Percentiles rank a stretch among this genome's conserved stretches.
phyloP scores from a whole-genome alignment of 2,329 filamentous ascomycete species.

The Diaporthe capsici region DNA sequence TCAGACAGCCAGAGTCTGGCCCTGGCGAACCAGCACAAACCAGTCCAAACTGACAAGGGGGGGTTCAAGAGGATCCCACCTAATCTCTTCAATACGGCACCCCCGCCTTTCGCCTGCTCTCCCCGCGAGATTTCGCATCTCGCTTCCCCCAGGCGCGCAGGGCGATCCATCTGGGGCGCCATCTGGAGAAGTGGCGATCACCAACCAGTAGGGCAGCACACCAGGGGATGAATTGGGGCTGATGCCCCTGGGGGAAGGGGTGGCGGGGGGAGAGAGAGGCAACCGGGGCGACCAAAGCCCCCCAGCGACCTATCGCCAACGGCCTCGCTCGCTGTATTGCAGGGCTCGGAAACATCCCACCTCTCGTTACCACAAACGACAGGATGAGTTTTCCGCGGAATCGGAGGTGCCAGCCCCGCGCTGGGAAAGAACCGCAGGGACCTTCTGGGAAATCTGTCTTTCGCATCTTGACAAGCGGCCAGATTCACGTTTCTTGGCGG shows the following conservation, averaged over 20 bases:
- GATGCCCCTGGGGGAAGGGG: background rate
- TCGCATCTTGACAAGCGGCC: constrained; percentile 27
- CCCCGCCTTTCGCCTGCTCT: constrained; percentile 7
- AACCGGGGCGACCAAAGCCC: background rate
- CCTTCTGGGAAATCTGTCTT: background rate
- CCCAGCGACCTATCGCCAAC: background rate
- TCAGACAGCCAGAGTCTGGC: background rate
- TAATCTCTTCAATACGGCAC: constrained; percentile 25
- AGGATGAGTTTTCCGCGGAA: background rate
- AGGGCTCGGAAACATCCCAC: background rate
- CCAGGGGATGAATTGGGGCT: background rate
- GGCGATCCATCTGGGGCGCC: constrained; percentile 28
- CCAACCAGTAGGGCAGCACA: background rate
- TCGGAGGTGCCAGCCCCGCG: background rate
- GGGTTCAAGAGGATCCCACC: background rate
- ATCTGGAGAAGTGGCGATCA: constrained; percentile 28
- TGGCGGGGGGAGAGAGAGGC: background rate
- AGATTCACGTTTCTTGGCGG: constrained; percentile 21
- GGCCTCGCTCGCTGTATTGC: background rate
- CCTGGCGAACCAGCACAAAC: background rate
- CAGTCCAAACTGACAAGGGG: background rate
- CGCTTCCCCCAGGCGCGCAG: constrained; percentile 1
- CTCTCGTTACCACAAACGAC: background rate
- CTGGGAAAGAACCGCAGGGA: background rate
- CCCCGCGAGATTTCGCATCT: constrained; percentile 32